Evolutionary conservation across 805 yeast genomes (phyloP).

Genomic region (Ogataea trehaloabstinens): DNA sequence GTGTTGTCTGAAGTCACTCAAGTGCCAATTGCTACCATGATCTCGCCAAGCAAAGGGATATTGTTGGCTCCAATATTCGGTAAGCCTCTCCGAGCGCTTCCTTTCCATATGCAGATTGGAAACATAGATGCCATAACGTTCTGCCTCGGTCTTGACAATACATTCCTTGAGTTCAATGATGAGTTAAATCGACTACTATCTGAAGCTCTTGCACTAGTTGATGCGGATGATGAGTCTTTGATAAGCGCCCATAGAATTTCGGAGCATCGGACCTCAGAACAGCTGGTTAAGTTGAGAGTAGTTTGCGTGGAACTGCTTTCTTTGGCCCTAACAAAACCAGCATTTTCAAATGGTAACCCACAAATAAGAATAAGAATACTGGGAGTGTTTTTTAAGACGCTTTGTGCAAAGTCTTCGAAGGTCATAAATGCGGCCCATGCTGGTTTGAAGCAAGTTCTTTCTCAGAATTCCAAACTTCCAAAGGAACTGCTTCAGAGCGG

Average conservation of each 20-base stretch:
- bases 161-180: slow-evolving; percentile 84
- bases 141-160: slow-evolving; percentile 75
- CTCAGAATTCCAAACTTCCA: slow-evolving; percentile 86
- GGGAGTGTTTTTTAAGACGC: slow-evolving; percentile 92
- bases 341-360: slow-evolving; percentile 60
- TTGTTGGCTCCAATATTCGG: slow-evolving; percentile 92
- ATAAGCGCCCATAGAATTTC: slow-evolving; percentile 82
- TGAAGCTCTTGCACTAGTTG: slow-evolving; percentile 92
- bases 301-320: slow-evolving; percentile 85
- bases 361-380: slow-evolving; percentile 81
- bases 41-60: slow-evolving; percentile 79
- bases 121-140: slow-evolving; percentile 96
- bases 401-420: slow-evolving; percentile 78
- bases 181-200: slow-evolving; percentile 80
- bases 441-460: slow-evolving; percentile 78
- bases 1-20: slow-evolving; percentile 68
- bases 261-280: slow-evolving; percentile 87
- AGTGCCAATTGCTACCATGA: slow-evolving; percentile 68
- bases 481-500: slow-evolving; percentile 95
- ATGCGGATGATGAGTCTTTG: slow-evolving; percentile 95
- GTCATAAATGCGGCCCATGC: slow-evolving; percentile 92
- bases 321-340: slow-evolving; percentile 80
- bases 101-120: slow-evolving; percentile 98
- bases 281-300: slow-evolving; percentile 80
- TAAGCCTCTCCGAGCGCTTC: slow-evolving; percentile 92